A percentile compares a stretch with the other conserved stretches of the same genome.
These are phyloP conservation scores for Chaetomidium leptoderma DNA, from an alignment of 495 filamentous ascomycete genomes.

Conservation along the genomic window DNA sequence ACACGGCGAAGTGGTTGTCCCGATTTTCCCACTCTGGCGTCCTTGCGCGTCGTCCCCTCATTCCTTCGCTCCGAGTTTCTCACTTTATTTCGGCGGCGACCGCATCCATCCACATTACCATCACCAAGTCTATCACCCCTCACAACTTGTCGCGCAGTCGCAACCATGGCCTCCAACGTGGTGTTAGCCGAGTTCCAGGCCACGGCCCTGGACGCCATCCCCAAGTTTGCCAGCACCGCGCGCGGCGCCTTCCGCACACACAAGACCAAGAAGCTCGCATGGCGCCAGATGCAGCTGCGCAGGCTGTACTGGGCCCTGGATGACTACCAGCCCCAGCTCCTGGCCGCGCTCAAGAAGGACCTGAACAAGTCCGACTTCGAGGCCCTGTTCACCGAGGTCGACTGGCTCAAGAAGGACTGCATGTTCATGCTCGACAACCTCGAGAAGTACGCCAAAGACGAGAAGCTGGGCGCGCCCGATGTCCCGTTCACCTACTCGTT, in stretches of 20 bases:
- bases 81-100: too few relatives aligned
- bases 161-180: constrained; percentile 33
- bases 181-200: constrained; percentile 56
- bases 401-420: constrained; percentile 74
- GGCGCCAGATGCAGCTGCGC: constrained; percentile 76
- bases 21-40: too few relatives aligned
- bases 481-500: constrained; percentile 61
- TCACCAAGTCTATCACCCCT: too few relatives aligned
- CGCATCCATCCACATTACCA: too few relatives aligned
- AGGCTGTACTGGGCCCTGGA: constrained; percentile 89
- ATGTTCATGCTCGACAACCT: constrained; percentile 70
- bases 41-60: too few relatives aligned
- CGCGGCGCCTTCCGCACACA: constrained; percentile 67
- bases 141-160: not conserved
- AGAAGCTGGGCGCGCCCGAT: constrained; percentile 56
- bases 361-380: constrained; percentile 71
- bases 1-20: too few relatives aligned
- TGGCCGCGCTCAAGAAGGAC: constrained; percentile 68
- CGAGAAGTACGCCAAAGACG: constrained; percentile 76
- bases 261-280: constrained; percentile 76
- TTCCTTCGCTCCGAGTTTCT: too few relatives aligned
- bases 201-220: constrained; percentile 64
- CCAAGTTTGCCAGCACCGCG: constrained; percentile 51
- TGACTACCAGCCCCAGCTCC: constrained; percentile 65
- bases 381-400: constrained; percentile 61